A percentile compares a stretch with the other conserved stretches of the same genome.
Evolutionary conservation across 306 rosid species (phyloP).

Genomic region (Corylus americana): DNA sequence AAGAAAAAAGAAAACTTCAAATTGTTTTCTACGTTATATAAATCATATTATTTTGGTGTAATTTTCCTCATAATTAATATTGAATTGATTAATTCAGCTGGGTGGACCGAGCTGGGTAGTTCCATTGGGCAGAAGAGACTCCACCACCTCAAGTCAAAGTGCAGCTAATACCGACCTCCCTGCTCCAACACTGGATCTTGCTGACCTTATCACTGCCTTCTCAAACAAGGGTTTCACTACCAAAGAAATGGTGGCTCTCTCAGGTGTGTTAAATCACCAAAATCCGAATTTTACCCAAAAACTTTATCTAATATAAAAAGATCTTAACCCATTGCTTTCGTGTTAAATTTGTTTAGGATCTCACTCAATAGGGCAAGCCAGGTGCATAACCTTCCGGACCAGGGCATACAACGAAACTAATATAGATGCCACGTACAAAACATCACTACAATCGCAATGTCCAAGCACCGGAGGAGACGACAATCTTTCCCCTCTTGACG

Average conservation of each 20-base stretch:
- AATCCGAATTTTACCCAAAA: too few relatives aligned
- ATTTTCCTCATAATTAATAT: background rate
- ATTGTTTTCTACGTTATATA: background rate
- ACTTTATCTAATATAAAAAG: too few relatives aligned
- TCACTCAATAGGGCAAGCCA: conserved; percentile 43
- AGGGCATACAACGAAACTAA: conserved; percentile 44
- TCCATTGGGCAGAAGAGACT: conserved; percentile 53
- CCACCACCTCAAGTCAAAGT: conserved; percentile 45
- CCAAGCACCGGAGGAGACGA: conserved; percentile 36
- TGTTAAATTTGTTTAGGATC: conserved; percentile 10
- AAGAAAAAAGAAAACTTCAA: background rate
- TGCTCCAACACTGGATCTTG: conserved; percentile 39
- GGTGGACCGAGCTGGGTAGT: conserved; percentile 50
- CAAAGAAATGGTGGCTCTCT: conserved; percentile 45
- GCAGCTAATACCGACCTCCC: conserved; percentile 46
- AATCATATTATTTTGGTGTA: background rate
- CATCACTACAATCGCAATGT: conserved; percentile 21
- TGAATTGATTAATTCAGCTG: background rate
- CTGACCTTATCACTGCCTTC: conserved; percentile 37
- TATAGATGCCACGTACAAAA: conserved; percentile 33
- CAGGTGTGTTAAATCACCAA: conserved; percentile 26
- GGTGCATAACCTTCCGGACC: conserved; percentile 28
- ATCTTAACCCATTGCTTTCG: too few relatives aligned
- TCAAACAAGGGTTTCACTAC: conserved; percentile 33
- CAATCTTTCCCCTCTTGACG: conserved; percentile 20